phyloP scores from a whole-genome alignment of 192 early-diverging fungal genomes.

The Oehlia diaphana region DNA sequence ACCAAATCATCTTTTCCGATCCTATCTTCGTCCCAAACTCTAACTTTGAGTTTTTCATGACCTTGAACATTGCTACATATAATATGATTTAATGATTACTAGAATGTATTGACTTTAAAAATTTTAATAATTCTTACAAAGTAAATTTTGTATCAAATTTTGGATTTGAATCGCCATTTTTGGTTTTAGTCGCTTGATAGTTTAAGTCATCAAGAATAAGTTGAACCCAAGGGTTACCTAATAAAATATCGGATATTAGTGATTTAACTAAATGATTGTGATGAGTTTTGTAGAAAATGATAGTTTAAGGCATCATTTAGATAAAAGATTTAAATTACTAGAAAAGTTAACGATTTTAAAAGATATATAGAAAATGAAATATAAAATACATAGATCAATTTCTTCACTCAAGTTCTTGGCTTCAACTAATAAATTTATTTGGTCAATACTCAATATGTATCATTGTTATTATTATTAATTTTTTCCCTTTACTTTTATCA shows the following conservation, averaged over 20 bases:
- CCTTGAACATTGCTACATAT: slow-evolving; percentile 13
- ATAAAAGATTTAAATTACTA: too few relatives aligned
- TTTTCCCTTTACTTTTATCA: too few relatives aligned
- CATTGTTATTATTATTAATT: too few relatives aligned
- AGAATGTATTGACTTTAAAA: too few relatives aligned
- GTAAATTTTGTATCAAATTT: slow-evolving; percentile 35
- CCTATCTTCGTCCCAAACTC: slow-evolving; percentile 31
- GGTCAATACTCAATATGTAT: too few relatives aligned
- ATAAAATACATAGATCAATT: too few relatives aligned
- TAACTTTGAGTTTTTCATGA: slow-evolving; percentile 2
- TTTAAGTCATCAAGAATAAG: slow-evolving; percentile 35
- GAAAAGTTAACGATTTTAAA: too few relatives aligned
- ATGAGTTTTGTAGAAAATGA: too few relatives aligned
- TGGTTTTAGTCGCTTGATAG: slow-evolving; percentile 29
- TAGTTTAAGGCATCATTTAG: too few relatives aligned
- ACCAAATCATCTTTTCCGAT: slow-evolving; percentile 11
- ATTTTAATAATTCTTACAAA: slow-evolving; percentile 11
- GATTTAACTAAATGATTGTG: too few relatives aligned
- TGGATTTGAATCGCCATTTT: slow-evolving; percentile 18
- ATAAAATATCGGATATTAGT: too few relatives aligned
- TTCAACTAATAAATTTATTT: not conserved
- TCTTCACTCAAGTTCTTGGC: not conserved
- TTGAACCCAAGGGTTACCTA: not conserved
- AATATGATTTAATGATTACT: not conserved
- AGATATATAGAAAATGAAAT: too few relatives aligned